These are phyloP conservation scores for Fusarium armeniacum DNA, from an alignment of 2,329 filamentous ascomycete genomes.

Conservation along the genomic window DNA sequence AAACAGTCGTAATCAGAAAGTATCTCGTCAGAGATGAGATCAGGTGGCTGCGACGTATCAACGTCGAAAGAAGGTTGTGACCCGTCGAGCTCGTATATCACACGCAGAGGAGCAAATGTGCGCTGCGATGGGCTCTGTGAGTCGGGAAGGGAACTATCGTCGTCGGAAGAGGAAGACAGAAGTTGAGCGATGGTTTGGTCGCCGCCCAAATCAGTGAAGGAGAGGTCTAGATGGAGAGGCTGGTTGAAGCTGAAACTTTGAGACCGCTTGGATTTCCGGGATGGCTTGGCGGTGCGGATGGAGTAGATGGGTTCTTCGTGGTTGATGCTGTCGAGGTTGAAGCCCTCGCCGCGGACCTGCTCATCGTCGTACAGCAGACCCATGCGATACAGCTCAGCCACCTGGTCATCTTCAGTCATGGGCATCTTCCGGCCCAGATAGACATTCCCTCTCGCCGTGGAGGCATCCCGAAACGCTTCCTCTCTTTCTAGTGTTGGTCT, in stretches of 20 bases:
- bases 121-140: constrained; percentile 25
- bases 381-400: constrained; percentile 60
- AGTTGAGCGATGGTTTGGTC: constrained; percentile 58
- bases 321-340: constrained; percentile 58
- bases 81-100: constrained; percentile 58
- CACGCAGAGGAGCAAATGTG: constrained; percentile 54
- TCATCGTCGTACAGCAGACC: constrained; percentile 62
- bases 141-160: constrained; percentile 34
- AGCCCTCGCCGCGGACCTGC: constrained; percentile 52
- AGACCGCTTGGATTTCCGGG: constrained; percentile 48
- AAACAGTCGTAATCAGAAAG: constrained; percentile 57
- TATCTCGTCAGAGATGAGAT: constrained; percentile 51
- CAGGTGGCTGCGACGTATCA: constrained; percentile 56
- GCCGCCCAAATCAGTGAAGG: constrained; percentile 59
- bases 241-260: constrained; percentile 45
- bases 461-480: constrained; percentile 61
- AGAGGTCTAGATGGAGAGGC: constrained; percentile 57
- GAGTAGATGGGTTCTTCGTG: constrained; percentile 57
- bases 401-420: constrained; percentile 54
- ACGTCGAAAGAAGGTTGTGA: constrained; percentile 54
- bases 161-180: constrained; percentile 44
- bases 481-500: constrained; percentile 61
- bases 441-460: constrained; percentile 55
- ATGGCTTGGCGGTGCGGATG: constrained; percentile 55
- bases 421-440: constrained; percentile 44